These are phyloP conservation scores for Kurtzmaniella cleridarum DNA, from an alignment of 805 yeast species.

Conservation along the genomic window DNA sequence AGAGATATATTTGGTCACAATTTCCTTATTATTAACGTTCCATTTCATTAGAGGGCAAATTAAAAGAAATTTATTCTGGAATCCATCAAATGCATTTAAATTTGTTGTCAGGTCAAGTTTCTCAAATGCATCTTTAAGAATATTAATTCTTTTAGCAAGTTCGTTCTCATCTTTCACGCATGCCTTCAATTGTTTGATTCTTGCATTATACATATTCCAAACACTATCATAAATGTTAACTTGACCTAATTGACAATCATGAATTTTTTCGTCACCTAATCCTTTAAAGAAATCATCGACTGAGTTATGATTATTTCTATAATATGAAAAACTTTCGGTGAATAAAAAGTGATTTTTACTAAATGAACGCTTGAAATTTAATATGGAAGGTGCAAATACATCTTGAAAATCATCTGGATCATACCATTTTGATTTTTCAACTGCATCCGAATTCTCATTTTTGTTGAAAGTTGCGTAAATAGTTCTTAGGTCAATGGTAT, in stretches of 20 bases:
- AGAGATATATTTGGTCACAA: slow-evolving; percentile 30
- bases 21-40: slow-evolving; percentile 33
- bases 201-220: slow-evolving; percentile 17
- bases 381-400: slow-evolving; percentile 39
- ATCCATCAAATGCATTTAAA: slow-evolving; percentile 9
- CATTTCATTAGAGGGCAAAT: slow-evolving; percentile 37
- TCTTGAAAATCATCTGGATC: slow-evolving; percentile 61
- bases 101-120: slow-evolving; percentile 6
- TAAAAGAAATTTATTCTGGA: slow-evolving; percentile 34
- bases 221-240: slow-evolving; percentile 24
- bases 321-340: slow-evolving; percentile 66
- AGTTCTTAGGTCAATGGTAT: slow-evolving; percentile 55
- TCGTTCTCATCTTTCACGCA: slow-evolving; percentile 9
- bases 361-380: slow-evolving; percentile 35
- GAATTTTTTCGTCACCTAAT: slow-evolving; percentile 24
- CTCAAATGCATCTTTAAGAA: neutral
- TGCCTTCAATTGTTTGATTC: slow-evolving; percentile 21
- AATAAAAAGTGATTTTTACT: slow-evolving; percentile 56
- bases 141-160: neutral
- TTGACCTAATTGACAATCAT: slow-evolving; percentile 22
- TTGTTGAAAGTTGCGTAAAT: slow-evolving; percentile 43
- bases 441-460: slow-evolving; percentile 15
- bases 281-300: slow-evolving; percentile 8
- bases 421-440: slow-evolving; percentile 41
- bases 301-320: slow-evolving; percentile 36